Evolutionary conservation across 495 filamentous ascomycete genomes (phyloP).

Genomic region (Rhypophila decipiens): DNA sequence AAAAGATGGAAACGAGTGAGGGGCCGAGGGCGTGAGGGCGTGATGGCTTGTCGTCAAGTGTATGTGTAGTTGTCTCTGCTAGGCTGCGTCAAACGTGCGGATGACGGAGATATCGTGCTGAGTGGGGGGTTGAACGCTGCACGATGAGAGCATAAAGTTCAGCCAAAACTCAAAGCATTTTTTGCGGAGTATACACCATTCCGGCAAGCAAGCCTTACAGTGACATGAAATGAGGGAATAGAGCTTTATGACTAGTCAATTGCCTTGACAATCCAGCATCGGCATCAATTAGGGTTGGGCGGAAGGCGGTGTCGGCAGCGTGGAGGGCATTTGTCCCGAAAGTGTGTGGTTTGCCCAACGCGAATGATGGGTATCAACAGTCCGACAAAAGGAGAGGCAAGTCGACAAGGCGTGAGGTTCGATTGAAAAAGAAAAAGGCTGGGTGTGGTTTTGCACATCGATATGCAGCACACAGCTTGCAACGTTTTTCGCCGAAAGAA

Average conservation of each 20-base stretch:
- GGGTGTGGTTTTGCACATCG: neutral
- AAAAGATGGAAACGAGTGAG: neutral
- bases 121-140: slow-evolving; percentile 1
- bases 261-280: slow-evolving; percentile 8
- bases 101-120: neutral
- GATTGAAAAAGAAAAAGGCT: slow-evolving; percentile 1
- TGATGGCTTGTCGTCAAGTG: too few relatives aligned
- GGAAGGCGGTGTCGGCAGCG: neutral
- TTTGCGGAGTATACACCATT: neutral
- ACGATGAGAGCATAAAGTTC: neutral
- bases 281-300: slow-evolving; percentile 6
- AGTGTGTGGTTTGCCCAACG: too few relatives aligned
- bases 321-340: too few relatives aligned
- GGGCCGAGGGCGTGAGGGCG: too few relatives aligned
- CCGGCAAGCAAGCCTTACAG: slow-evolving; percentile 18
- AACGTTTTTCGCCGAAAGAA: neutral
- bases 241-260: slow-evolving; percentile 22
- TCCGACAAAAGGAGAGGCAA: slow-evolving; percentile 4
- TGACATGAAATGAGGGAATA: slow-evolving; percentile 13
- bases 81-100: slow-evolving; percentile 1
- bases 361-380: too few relatives aligned
- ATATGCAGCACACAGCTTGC: neutral
- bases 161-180: slow-evolving; percentile 3
- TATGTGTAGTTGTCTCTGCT: slow-evolving; percentile 4
- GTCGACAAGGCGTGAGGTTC: neutral